These are phyloP conservation scores for Hibiscus syriacus DNA, from an alignment of 345 rosid genomes.

Conservation along the genomic window DNA sequence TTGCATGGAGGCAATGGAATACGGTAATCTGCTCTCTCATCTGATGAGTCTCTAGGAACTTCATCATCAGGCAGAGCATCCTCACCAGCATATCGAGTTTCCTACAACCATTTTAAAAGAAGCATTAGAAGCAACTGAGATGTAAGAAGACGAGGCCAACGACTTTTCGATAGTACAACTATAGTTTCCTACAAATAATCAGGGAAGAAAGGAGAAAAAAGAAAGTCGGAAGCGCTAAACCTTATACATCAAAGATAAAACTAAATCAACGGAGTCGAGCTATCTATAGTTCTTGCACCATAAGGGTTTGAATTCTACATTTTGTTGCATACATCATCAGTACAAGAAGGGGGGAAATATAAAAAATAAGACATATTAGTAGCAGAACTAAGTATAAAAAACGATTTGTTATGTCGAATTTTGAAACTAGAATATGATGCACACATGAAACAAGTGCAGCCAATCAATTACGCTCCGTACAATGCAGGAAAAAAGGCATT, in stretches of 20 bases:
- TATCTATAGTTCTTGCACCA: not conserved
- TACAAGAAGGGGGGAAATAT: no score
- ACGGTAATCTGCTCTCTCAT: constrained; percentile 37
- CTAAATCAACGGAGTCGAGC: not conserved
- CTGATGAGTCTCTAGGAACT: constrained; percentile 29
- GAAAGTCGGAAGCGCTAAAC: not conserved
- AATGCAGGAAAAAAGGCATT: not conserved
- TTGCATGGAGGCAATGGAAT: constrained; percentile 36
- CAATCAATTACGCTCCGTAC: not conserved
- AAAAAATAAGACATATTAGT: no score
- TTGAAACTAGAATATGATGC: no score
- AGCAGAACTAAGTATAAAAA: no score
- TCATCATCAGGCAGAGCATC: constrained; percentile 22
- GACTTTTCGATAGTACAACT: not conserved
- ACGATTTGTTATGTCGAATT: no score
- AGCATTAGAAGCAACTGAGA: constrained; percentile 5
- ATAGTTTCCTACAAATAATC: not conserved
- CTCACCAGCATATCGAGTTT: constrained; percentile 15
- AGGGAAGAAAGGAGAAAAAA: not conserved
- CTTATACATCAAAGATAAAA: not conserved
- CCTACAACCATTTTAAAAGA: constrained; percentile 26
- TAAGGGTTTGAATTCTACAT: no score
- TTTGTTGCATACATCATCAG: no score
- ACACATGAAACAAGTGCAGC: no score
- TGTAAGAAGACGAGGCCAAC: not conserved